Conservation (phyloP, 1,284 basidiomycete genomes). For the Cryptococcus floricola region DNA sequence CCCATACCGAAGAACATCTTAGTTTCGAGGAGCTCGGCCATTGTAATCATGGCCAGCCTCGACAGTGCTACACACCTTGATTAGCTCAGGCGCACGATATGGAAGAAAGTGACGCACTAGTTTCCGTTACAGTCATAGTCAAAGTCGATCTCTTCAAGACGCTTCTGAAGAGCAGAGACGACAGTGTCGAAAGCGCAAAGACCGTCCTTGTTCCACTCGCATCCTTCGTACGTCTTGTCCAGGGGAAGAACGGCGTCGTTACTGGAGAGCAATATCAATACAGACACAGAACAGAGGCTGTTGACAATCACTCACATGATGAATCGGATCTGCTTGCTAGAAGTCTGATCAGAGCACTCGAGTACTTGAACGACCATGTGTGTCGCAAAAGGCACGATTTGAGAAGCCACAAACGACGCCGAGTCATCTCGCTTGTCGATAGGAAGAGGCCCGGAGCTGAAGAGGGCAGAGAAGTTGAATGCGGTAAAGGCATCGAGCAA, state of each 20-base stretch:
- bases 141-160: constrained; percentile 68
- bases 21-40: constrained; percentile 17
- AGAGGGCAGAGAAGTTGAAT: constrained; percentile 60
- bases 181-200: constrained; percentile 75
- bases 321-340: constrained; percentile 46
- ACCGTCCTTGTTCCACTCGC: constrained; percentile 64
- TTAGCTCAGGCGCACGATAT: background rate
- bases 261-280: constrained; percentile 44
- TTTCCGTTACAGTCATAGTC: constrained; percentile 68
- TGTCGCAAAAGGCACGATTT: constrained; percentile 72
- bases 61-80: constrained; percentile 14
- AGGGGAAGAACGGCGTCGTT: constrained; percentile 86
- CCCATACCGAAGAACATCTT: no score
- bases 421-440: constrained; percentile 12
- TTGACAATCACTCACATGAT: constrained; percentile 29
- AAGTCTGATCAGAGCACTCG: constrained; percentile 29
- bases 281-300: background rate
- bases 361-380: constrained; percentile 42
- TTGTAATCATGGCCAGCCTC: constrained; percentile 25
- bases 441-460: constrained; percentile 26
- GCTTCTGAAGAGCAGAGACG: constrained; percentile 64
- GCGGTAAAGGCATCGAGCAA: constrained; percentile 72
- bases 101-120: constrained; percentile 55
- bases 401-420: constrained; percentile 59
- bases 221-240: constrained; percentile 64